These are phyloP conservation scores for Penicillium crystallinum DNA, from an alignment of 495 filamentous ascomycete species.

Conservation along the genomic window DNA sequence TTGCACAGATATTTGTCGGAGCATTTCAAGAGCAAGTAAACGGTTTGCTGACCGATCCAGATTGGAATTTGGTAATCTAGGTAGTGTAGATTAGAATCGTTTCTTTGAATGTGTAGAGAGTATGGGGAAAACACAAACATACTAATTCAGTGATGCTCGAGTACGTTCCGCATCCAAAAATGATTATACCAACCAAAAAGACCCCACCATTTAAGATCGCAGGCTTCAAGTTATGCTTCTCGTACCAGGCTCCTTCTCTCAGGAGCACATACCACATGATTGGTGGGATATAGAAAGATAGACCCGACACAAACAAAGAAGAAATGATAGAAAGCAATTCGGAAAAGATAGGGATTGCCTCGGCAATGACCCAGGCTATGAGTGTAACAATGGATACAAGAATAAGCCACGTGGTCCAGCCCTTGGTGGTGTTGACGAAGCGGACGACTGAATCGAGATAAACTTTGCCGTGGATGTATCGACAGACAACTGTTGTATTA, in stretches of 20 bases:
- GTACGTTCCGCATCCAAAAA: constrained; percentile 52
- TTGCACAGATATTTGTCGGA: too few relatives aligned
- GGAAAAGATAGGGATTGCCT: constrained; percentile 62
- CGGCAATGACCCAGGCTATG: constrained; percentile 59
- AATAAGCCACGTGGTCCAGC: constrained; percentile 52
- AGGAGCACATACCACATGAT: constrained; percentile 57
- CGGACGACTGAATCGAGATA: constrained; percentile 46
- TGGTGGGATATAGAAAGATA: constrained; percentile 59
- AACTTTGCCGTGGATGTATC: constrained; percentile 56
- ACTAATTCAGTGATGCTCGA: constrained; percentile 29
- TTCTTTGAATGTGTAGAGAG: not conserved
- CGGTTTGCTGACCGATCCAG: constrained; percentile 1
- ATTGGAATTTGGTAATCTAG: not conserved
- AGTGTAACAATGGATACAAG: constrained; percentile 50
- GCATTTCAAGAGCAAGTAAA: constrained; percentile 1
- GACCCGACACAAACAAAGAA: constrained; percentile 57
- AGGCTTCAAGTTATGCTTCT: constrained; percentile 10
- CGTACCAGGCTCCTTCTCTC: constrained; percentile 31
- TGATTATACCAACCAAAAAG: constrained; percentile 30
- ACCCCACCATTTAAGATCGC: constrained; percentile 5
- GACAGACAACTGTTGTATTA: constrained; percentile 52
- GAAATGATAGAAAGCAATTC: constrained; percentile 53
- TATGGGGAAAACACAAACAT: constrained; percentile 11
- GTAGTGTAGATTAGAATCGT: not conserved
- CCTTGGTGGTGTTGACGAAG: constrained; percentile 51